Evolutionary conservation across 768 basidiomycete species (phyloP), one percentile per base, ranked within the genome.

Genomic region (Hebeloma cylindrosporum): DNA sequence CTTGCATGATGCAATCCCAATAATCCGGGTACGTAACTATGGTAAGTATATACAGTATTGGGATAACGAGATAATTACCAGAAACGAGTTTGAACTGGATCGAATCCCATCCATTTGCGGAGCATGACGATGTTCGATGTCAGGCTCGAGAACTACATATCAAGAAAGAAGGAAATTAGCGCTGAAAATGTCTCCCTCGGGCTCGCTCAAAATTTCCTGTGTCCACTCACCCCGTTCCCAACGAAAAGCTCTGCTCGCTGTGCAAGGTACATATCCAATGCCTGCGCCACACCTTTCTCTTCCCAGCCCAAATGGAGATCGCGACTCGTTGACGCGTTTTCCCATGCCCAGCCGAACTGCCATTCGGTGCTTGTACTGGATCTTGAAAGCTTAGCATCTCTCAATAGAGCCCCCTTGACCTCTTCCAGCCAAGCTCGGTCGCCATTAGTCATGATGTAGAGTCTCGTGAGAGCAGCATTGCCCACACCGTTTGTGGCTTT

Each of bases 181-280:
- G 10, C 9, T 23, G n/a, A 36, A 13, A 23, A 11, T n/a, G n/a
- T n/a, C n/a, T n/a, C n/a, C n/a, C n/a, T n/a, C n/a, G n/a, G n/a
- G n/a, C n/a, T n/a, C n/a, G n/a, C n/a, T n/a, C n/a, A n/a, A n/a
- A n/a, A n/a, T n/a, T n/a, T n/a, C n/a, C n/a, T n/a, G n/a, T n/a
- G n/a, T n/a, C n/a, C n/a, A 75, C 82, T 52, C 56, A 83, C 83
- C 45, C 84, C 85, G 56, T 87, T 88, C 6, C 85, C 85, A 31
- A 88, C 65, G 48, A 87, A 78, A 45, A 79, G 70, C 52, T 83
- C 76, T 1, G 83, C 83, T 40, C 79, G 64, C 56, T 79, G 69
- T 9, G 73, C 84, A 30, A 86, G 74, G 51, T 81, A 68, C 83
- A 86, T 85, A 60, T 88, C 85, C 54, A 82, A 61, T 3, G 78